Percentiles rank a stretch among this genome's conserved stretches.
phyloP scores from a whole-genome alignment of 208 protist genomes.

The Acanthamoeba culbertsoni region DNA sequence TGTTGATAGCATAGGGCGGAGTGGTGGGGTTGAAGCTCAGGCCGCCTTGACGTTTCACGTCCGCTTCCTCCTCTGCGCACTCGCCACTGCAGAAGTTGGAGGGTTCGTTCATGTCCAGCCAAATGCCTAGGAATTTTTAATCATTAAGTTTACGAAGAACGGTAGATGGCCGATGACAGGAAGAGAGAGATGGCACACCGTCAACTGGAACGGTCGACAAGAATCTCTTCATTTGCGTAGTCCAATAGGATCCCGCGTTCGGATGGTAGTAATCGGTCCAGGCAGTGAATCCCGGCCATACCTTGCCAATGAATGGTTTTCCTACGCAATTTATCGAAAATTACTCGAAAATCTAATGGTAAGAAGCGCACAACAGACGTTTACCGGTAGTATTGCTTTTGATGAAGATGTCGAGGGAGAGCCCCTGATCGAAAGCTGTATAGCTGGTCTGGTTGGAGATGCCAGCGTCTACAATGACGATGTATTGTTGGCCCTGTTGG shows the following conservation, averaged over 20 bases:
- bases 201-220: constrained; percentile 70
- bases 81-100: constrained; percentile 82
- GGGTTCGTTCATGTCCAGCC: constrained; percentile 91
- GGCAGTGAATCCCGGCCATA: constrained; percentile 75
- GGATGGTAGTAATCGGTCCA: constrained; percentile 85
- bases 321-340: not conserved
- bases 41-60: not conserved
- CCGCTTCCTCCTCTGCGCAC: not conserved
- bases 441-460: constrained; percentile 33
- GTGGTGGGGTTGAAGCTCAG: constrained; percentile 67
- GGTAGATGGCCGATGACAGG: not conserved
- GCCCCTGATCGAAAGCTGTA: constrained; percentile 65
- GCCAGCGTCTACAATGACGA: constrained; percentile 63
- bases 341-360: not conserved
- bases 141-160: not conserved
- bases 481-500: constrained; percentile 61
- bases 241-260: constrained; percentile 77
- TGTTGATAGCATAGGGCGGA: constrained; percentile 79
- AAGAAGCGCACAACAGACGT: not conserved
- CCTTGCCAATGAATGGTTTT: constrained; percentile 59
- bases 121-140: constrained; percentile 61
- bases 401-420: constrained; percentile 72
- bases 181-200: not conserved
- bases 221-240: constrained; percentile 70
- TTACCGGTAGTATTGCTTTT: not conserved